Percentiles rank a stretch among this genome's conserved stretches.
Conservation (phyloP, 768 basidiomycete genomes). For the Suillus clintonianus region DNA sequence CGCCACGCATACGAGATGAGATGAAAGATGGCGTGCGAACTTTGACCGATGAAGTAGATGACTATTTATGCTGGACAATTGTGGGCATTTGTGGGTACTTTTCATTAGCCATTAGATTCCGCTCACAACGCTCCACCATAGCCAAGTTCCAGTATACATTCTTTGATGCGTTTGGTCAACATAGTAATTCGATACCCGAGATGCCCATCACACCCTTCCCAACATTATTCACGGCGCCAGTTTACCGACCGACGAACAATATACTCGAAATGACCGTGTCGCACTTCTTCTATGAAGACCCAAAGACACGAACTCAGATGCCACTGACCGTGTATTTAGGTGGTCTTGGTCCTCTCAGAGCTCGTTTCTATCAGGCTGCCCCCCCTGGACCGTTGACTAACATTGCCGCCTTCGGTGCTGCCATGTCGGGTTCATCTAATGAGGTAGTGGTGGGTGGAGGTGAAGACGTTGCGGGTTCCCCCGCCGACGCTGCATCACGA, state of each 20-base stretch:
- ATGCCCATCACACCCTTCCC: slow-evolving; percentile 90
- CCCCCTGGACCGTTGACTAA: slow-evolving; percentile 68
- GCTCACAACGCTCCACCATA: slow-evolving; percentile 34
- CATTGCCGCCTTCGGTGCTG: slow-evolving; percentile 59
- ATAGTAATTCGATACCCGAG: slow-evolving; percentile 70
- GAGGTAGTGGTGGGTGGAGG: slow-evolving; percentile 29
- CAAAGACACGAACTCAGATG: slow-evolving; percentile 59
- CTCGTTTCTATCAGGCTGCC: slow-evolving; percentile 74
- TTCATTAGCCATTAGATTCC: slow-evolving; percentile 8
- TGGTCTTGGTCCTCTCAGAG: slow-evolving; percentile 81
- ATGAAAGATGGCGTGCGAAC: slow-evolving; percentile 73
- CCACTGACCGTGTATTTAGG: slow-evolving; percentile 89
- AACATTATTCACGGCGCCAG: slow-evolving; percentile 78
- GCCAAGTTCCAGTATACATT: slow-evolving; percentile 95
- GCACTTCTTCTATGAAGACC: slow-evolving; percentile 84
- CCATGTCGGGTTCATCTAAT: slow-evolving; percentile 40
- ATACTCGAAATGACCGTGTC: slow-evolving; percentile 83
- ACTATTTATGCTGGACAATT: slow-evolving; percentile 95
- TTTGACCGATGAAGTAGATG: slow-evolving; percentile 88
- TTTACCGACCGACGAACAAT: slow-evolving; percentile 69
- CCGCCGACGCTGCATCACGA: slow-evolving; percentile 37
- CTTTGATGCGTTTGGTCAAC: slow-evolving; percentile 82
- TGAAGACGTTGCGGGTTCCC: slow-evolving; percentile 15
- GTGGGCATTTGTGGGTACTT: slow-evolving; percentile 83
- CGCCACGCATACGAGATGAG: slow-evolving; percentile 81